Base-by-base conservation (phyloP, 306 rosid species). In the Cicer judaicum region DNA sequence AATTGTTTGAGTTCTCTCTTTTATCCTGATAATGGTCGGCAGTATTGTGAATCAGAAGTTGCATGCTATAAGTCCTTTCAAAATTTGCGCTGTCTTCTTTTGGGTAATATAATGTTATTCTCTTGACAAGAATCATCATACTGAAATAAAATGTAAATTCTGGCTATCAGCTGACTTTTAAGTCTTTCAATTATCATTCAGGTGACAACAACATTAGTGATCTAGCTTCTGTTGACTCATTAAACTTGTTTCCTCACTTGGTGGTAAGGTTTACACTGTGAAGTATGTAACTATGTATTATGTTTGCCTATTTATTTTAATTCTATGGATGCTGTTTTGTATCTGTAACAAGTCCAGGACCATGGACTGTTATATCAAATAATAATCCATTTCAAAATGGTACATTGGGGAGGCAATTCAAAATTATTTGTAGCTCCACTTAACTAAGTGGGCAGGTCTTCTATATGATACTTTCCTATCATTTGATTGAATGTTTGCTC, bases 161-260 rank as follows among this genome's bases (percentile, higher is more conserved):
- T 74, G 65, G 52, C 10, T 76, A 38, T 66, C 14, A 8, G 48
- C 70, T 71, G 73, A 75, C 71, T 46, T 36, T 36, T 29, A 62
- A 75, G 67, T 55, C 68, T 70, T 85, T 70, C 57, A 72, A 67
- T 67, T 79, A 73, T 84, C 77, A 64, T 80, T 76, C 87, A 94
- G 98, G 97, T 48, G 84, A 87, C 76, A 94, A 94, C 90, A 85
- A 81, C 75, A 83, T 94, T 12, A 80, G 83, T 78, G 93, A 90
- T 84, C 81, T 84, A 54, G 80, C 86, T 53, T 91, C 96, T 54
- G 60, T 94, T 62, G 98, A 91, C 76, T 79, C 90, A 0, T 88
- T 94, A 55, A 91, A 90, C 85, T 82, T 78, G 46, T 91, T 94
- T 79, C 96, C 96, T 21, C 86, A 78, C 42, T 87, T 94, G 84